Evolutionary conservation across 2,329 filamentous ascomycete genomes (phyloP), one percentile per base, ranked within the genome.

Genomic region (Diplocarpon rosae): DNA sequence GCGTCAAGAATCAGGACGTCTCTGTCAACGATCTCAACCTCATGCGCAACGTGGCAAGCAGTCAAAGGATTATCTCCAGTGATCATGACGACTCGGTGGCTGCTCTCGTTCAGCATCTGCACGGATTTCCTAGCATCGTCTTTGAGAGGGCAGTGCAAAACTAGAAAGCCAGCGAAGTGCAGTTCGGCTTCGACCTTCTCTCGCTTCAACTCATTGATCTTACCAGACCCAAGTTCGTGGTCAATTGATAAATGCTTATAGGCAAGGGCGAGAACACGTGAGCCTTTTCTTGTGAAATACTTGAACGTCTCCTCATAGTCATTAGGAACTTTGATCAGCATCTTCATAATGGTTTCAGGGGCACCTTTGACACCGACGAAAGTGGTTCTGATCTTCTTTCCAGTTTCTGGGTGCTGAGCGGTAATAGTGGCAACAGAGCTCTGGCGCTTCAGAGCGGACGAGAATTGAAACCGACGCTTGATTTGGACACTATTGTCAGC

Each of bases 261-360:
- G 31, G 85, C 92, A 34, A 98, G 76, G 38, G 90, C 87, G 31
- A 98, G 75, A 12, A 98, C 92, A 69, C 92, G 85, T 35, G 88
- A 93, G 56, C 92, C 92, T 57, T 93, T 94, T 52, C 92, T 80
- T 43, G 90, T 96, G 60, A 96, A 98, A 68, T 95, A 87, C 66
- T 96, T 98, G 76, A 80, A 98, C 0, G 92, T 98, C 67, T 96
- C 92, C 63, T 98, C 92, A 59, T 98, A 98, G 61, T 94, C 79
- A 1, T 78, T 72, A 7, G 92, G 92, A 9, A 87, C 76, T 29
- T 82, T 74, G 30, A 86, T 74, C 50, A 98, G 73, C 85, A 95
- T 95, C 61, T 85, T 89, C 65, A 86, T 80, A 58, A 98, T 95
- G 0, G 92, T 98, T 68, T 98, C 92, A 1, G 92, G 92, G 7